Conservation (phyloP, 2,329 filamentous ascomycete genomes). For the Penicillium paneum region DNA sequence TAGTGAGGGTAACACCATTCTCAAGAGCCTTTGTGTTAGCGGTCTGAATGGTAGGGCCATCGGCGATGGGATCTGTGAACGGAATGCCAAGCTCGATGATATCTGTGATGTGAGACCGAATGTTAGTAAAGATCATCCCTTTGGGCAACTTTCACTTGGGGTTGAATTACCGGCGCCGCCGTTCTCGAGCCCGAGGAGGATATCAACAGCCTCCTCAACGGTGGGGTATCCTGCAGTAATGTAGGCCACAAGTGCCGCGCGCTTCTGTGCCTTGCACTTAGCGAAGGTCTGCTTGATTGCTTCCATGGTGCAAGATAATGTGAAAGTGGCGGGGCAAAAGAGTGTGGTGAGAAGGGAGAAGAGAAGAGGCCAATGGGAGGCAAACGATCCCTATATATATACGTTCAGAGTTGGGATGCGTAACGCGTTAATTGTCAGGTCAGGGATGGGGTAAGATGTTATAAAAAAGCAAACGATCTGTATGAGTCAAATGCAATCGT, state of each 20-base stretch:
- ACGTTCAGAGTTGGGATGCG: neutral
- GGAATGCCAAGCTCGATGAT: constrained; percentile 93
- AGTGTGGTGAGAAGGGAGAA: constrained; percentile 2
- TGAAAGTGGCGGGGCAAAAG: constrained; percentile 8
- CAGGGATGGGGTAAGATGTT: neutral
- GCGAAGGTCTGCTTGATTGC: constrained; percentile 56
- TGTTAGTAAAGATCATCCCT: constrained; percentile 7
- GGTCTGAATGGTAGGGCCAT: constrained; percentile 94
- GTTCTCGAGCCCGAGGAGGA: constrained; percentile 84
- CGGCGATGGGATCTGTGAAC: constrained; percentile 97
- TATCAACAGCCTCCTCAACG: constrained; percentile 74
- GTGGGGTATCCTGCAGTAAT: constrained; percentile 91
- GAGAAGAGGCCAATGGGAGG: constrained; percentile 5
- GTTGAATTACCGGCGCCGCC: constrained; percentile 73
- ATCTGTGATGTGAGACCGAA: constrained; percentile 54
- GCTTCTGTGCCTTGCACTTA: constrained; percentile 54
- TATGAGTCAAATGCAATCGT: constrained; percentile 17
- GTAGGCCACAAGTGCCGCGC: constrained; percentile 89
- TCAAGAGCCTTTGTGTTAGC: constrained; percentile 86
- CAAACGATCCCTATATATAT: constrained; percentile 1
- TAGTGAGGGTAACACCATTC: constrained; percentile 81
- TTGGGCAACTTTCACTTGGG: neutral
- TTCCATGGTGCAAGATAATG: constrained; percentile 43
- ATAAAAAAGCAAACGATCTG: neutral
- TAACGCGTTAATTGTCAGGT: neutral